Conservation (phyloP, 2,329 filamentous ascomycete species). For the Penicillium sp. region DNA sequence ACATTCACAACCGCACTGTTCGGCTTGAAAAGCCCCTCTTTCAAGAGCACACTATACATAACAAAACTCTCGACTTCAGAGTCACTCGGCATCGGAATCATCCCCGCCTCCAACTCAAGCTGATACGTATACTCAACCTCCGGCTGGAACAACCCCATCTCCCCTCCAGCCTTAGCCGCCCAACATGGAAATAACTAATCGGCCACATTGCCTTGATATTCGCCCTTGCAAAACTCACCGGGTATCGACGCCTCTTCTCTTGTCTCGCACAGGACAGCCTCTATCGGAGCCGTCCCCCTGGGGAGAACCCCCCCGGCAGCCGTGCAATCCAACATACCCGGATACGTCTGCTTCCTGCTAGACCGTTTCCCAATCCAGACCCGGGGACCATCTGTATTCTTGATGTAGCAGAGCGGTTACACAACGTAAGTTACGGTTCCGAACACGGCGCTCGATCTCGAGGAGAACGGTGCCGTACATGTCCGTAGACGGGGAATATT, state of each 20-base stretch:
- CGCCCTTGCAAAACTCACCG: too few species aligned
- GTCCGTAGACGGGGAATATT: not conserved
- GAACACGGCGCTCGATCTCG: not conserved
- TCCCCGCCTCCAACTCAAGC: slow-evolving; percentile 69
- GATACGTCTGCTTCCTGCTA: not conserved
- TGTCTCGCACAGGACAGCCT: not conserved
- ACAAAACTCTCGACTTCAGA: slow-evolving; percentile 86
- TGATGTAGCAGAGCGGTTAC: not conserved
- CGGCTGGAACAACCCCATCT: slow-evolving; percentile 80
- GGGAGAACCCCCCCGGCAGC: not conserved
- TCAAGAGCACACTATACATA: slow-evolving; percentile 72
- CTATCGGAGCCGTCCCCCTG: not conserved
- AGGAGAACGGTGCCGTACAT: not conserved
- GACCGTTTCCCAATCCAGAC: not conserved
- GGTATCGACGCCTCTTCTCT: not conserved
- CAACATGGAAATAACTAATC: not conserved
- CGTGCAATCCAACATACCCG: not conserved
- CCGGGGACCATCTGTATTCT: not conserved
- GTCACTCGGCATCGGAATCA: slow-evolving; percentile 76
- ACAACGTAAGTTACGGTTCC: not conserved
- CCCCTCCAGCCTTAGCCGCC: slow-evolving; percentile 63
- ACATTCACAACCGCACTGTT: slow-evolving; percentile 84
- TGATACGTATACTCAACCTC: slow-evolving; percentile 94
- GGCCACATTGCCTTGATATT: not conserved
- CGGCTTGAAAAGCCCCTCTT: slow-evolving; percentile 79